Conservation (phyloP, 2,329 filamentous ascomycete species). For the Ceratocystis albifundus region DNA sequence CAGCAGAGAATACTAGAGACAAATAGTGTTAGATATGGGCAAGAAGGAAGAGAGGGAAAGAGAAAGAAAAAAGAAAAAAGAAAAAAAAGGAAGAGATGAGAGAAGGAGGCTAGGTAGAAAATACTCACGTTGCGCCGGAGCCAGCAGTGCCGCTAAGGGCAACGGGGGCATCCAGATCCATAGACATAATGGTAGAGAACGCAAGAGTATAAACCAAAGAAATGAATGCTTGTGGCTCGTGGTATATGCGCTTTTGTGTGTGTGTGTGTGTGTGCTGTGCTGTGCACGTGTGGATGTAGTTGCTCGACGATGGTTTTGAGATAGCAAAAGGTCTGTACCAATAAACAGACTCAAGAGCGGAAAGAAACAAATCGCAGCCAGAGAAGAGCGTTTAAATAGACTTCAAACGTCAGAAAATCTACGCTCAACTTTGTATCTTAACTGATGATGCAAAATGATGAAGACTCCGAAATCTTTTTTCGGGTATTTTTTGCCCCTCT, state of each 20-base stretch:
- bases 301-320: not conserved
- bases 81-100: not conserved
- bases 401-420: not conserved
- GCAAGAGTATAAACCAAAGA: not conserved
- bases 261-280: not conserved
- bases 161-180: slow-evolving; percentile 38
- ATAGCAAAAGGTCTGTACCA: not conserved
- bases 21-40: not conserved
- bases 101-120: not conserved
- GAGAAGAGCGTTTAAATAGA: not conserved
- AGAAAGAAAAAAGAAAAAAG: not conserved
- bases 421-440: not conserved
- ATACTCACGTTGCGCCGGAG: slow-evolving; percentile 33
- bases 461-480: slow-evolving; percentile 13
- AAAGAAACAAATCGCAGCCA: not conserved
- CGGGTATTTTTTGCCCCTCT: slow-evolving; percentile 19
- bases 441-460: slow-evolving; percentile 22
- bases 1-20: slow-evolving; percentile 74
- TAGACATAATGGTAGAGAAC: slow-evolving; percentile 29
- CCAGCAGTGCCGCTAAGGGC: slow-evolving; percentile 30
- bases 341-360: not conserved
- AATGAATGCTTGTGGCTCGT: not conserved
- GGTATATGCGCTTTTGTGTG: not conserved
- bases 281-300: not conserved
- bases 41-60: slow-evolving; percentile 14